Evolutionary conservation across 441 rosid genomes (phyloP), one percentile per base, ranked within the genome.

Genomic region (Corymbia citriodora): DNA sequence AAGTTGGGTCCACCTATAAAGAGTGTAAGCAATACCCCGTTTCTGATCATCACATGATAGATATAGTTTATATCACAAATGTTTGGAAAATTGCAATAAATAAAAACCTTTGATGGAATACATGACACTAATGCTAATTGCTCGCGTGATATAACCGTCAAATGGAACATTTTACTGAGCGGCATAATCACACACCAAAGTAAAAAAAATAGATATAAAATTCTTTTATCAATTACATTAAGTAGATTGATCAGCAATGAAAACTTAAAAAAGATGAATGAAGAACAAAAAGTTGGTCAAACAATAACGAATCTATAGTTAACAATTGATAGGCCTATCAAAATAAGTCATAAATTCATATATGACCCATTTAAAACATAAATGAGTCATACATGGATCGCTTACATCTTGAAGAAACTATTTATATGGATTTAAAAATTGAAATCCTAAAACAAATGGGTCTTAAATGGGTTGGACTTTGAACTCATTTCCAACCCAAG

Each of bases 1-100:
- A 21, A 65, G 74, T 65, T 65, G 74, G 74, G n/a, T 29, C 21
- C 74, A 65, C 21, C 74, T 7, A n/a, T 16, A n/a, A 4, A 15
- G 6, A 65, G n/a, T 2, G 0, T 2, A 65, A 36, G 3, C 40
- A 65, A 8, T n/a, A 68, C 74, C 2, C 3, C 6, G 0, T 31
- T 68, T 68, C 9, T 17, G 2, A 40, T 33, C 23, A 68, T 68
- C 40, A 16, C 1, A 10, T 9, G 23, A 68, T 68, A n/a, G 45
- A 68, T 63, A 31, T 8, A 63, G 16, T 29, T 29, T 63, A 63
- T 63, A 13, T 29, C 31, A 7, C 0, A 0, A 16, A 29, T 29
- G 15, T 63, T 7, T 63, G 72, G 33, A 63, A 63, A 63, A 29
- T 63, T 29, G 5, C 8, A 29, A 29, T 31, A 57, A 0, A 21